Conservation (phyloP, 768 basidiomycete species). For the Lentinula sp. region DNA sequence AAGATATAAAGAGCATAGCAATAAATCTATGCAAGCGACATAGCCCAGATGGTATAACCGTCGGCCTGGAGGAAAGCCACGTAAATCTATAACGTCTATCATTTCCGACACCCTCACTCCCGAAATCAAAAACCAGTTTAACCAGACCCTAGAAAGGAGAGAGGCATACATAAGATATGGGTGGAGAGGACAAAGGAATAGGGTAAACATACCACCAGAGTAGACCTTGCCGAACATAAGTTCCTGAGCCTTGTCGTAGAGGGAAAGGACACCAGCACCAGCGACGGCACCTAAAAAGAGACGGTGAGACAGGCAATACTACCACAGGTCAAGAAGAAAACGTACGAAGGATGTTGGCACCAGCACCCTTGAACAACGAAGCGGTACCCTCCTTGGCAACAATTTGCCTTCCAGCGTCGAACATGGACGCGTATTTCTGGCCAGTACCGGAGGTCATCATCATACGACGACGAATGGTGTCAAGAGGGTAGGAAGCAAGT, state of each 20-base stretch:
- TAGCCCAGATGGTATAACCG: constrained; percentile 1
- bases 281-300: constrained; percentile 57
- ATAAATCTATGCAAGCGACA: background rate
- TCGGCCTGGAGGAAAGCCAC: background rate
- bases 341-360: constrained; percentile 78
- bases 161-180: constrained; percentile 1
- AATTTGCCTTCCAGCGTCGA: constrained; percentile 68
- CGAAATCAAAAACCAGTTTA: constrained; percentile 19
- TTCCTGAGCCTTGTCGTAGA: constrained; percentile 98
- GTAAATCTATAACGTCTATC: background rate
- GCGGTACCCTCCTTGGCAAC: constrained; percentile 71
- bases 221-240: constrained; percentile 99
- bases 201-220: constrained; percentile 73
- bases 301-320: background rate
- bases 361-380: constrained; percentile 86
- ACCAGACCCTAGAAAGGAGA: constrained; percentile 34
- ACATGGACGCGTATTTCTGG: constrained; percentile 79
- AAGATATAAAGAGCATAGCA: constrained; percentile 2
- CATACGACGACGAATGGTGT: constrained; percentile 83
- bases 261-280: constrained; percentile 97
- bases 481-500: constrained; percentile 71
- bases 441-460: constrained; percentile 85
- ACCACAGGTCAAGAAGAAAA: constrained; percentile 13
- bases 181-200: background rate
- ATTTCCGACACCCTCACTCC: background rate